A percentile compares a stretch with the other conserved stretches of the same genome.
These are phyloP conservation scores for Neurospora sp. DNA, from an alignment of 495 filamentous ascomycete genomes.

Conservation along the genomic window DNA sequence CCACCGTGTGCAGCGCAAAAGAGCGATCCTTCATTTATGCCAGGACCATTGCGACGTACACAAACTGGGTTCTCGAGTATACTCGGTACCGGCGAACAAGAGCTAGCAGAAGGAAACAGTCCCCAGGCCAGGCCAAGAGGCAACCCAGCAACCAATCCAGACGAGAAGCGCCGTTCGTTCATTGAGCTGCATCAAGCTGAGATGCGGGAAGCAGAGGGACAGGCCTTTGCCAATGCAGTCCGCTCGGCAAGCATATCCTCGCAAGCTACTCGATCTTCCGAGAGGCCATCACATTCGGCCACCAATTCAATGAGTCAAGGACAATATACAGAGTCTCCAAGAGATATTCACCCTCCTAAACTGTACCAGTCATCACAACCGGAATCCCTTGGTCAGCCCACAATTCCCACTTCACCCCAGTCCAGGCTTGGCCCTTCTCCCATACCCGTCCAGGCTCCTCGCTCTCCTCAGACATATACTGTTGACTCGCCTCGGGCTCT, in stretches of 20 bases:
- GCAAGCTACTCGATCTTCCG: neutral
- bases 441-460: neutral
- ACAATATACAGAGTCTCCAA: constrained; percentile 17
- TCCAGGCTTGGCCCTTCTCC: neutral
- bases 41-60: constrained; percentile 31
- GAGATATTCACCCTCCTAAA: constrained; percentile 3
- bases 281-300: neutral
- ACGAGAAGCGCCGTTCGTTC: constrained; percentile 38
- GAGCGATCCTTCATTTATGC: constrained; percentile 23
- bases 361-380: neutral
- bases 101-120: constrained; percentile 20
- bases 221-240: constrained; percentile 48
- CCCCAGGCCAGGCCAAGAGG: constrained; percentile 23
- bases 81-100: constrained; percentile 14
- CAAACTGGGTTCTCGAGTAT: constrained; percentile 38
- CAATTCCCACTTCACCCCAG: neutral
- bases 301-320: neutral
- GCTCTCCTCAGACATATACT: neutral
- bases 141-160: constrained; percentile 14
- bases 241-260: constrained; percentile 19
- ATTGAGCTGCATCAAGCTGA: constrained; percentile 53
- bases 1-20: constrained; percentile 10
- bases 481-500: neutral
- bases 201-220: constrained; percentile 64
- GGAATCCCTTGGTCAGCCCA: neutral